A percentile compares a stretch with the other conserved stretches of the same genome.
Conservation (phyloP, 148 eudicot species). For the Vaccinium darrowii region DNA sequence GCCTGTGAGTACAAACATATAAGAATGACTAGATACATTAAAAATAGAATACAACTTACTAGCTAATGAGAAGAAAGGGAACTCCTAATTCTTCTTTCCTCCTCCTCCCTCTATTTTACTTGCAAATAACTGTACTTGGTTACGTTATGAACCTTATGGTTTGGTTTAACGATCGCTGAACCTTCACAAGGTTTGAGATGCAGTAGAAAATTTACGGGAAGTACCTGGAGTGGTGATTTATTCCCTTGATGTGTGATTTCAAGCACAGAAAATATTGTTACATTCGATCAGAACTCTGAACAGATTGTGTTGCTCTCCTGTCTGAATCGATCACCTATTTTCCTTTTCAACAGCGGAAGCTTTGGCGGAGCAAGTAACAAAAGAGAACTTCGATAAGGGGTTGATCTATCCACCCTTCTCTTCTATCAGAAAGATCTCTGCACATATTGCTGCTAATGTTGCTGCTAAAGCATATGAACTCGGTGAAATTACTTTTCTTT, state of each 20-base stretch:
- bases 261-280: not conserved
- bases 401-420: slow-evolving; percentile 22
- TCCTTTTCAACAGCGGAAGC: slow-evolving; percentile 17
- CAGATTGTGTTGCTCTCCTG: not conserved
- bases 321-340: not conserved
- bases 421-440: slow-evolving; percentile 22
- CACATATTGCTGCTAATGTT: slow-evolving; percentile 21
- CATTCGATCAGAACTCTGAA: not conserved
- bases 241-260: not conserved
- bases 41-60: not conserved
- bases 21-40: not conserved
- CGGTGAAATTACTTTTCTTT: slow-evolving; percentile 1
- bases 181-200: not conserved
- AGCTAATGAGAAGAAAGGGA: not conserved
- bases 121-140: not conserved
- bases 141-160: not conserved
- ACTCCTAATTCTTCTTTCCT: not conserved
- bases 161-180: not conserved
- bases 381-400: slow-evolving; percentile 20
- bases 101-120: not conserved
- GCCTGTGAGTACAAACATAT: slow-evolving; percentile 57
- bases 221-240: not conserved
- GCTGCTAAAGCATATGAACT: slow-evolving; percentile 29
- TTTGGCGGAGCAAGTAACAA: slow-evolving; percentile 18
- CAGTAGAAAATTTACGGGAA: not conserved